These are phyloP conservation scores for Paxillus rubicundulus DNA, from an alignment of 768 basidiomycete genomes.

Conservation along the genomic window DNA sequence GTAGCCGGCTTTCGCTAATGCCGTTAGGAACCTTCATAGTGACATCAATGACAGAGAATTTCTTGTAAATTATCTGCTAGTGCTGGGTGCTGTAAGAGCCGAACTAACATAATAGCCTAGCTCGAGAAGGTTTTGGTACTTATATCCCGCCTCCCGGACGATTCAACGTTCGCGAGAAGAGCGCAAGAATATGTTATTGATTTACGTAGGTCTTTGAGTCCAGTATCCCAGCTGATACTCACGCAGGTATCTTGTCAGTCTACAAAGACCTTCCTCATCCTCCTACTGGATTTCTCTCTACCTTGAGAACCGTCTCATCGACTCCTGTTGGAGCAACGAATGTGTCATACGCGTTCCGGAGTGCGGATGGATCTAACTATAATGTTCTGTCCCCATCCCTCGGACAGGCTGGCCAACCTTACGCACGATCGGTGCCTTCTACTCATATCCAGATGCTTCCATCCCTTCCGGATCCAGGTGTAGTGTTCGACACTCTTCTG, in stretches of 20 bases:
- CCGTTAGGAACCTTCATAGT: slow-evolving; percentile 40
- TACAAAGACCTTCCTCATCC: slow-evolving; percentile 83
- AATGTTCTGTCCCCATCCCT: slow-evolving; percentile 52
- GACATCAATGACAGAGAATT: slow-evolving; percentile 58
- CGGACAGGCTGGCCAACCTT: slow-evolving; percentile 61
- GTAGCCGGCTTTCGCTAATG: slow-evolving; percentile 51
- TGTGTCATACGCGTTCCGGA: slow-evolving; percentile 51
- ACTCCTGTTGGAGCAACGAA: slow-evolving; percentile 3
- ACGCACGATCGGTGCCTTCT: slow-evolving; percentile 64
- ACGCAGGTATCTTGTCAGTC: slow-evolving; percentile 38
- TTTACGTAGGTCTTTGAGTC: slow-evolving; percentile 48
- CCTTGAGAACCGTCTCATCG: slow-evolving; percentile 6
- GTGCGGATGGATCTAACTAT: slow-evolving; percentile 61
- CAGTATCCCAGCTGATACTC: background rate
- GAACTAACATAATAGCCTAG: slow-evolving; percentile 32
- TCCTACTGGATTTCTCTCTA: slow-evolving; percentile 50
- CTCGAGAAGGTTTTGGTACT: slow-evolving; percentile 60
- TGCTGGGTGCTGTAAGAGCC: background rate
- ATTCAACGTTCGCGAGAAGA: slow-evolving; percentile 27
- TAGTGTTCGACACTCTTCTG: slow-evolving; percentile 73
- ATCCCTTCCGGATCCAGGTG: slow-evolving; percentile 59
- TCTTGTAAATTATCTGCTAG: slow-evolving; percentile 41
- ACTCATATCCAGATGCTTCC: slow-evolving; percentile 39
- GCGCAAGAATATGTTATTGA: slow-evolving; percentile 52
- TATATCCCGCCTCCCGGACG: slow-evolving; percentile 52